Base-by-base conservation (phyloP, 2,329 filamentous ascomycete species). In the Parafenestella ontariensis region DNA sequence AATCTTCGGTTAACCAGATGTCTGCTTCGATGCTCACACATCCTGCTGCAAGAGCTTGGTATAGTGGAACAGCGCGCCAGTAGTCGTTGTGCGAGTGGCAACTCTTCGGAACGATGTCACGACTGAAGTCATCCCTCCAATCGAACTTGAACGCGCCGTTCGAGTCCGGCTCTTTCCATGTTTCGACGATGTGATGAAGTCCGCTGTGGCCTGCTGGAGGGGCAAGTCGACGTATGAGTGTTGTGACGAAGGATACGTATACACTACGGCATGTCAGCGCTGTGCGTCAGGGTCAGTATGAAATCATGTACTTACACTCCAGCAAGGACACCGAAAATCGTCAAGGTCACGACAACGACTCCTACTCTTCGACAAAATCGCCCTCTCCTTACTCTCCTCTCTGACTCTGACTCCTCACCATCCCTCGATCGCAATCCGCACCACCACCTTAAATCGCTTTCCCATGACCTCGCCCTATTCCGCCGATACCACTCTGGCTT, bases 21-120 rank as follows among this genome's bases (percentile, higher is more conserved):
- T 74, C 72, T 18, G 72, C 72, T 52, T 75, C 71, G 9, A 74
- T 46, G 42, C 71, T 57, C 1, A 61, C 47, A 52, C 73, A 77
- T 23, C 78, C 78, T n/a, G 71, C 71, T 4, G 69, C 69, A 0
- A 80, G 62, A 2, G 78, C 77, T 18, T 66, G 59, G 46, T 75
- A 77, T 20, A 80, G 63, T 4, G 77, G 77, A 1, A 78, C 68
- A 15, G 62, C 58, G 10, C 77, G 72, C 72, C 72, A 77, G 67
- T 80, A 79, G 49, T 79, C 76, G 49, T 80, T 79, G 61, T 79
- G 78, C 1, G 77, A 79, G 57, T 79, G 77, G 46, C 65, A 70
- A 24, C 60, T 62, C 45, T 76, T 75, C 0, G 75, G 72, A 1
- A 71, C 58, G 17, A 78, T 71, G 45, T 74, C 71, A 44, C 73